Evolutionary conservation across 306 rosid genomes (phyloP).

Genomic region (Chamaecrista fasciculata): DNA sequence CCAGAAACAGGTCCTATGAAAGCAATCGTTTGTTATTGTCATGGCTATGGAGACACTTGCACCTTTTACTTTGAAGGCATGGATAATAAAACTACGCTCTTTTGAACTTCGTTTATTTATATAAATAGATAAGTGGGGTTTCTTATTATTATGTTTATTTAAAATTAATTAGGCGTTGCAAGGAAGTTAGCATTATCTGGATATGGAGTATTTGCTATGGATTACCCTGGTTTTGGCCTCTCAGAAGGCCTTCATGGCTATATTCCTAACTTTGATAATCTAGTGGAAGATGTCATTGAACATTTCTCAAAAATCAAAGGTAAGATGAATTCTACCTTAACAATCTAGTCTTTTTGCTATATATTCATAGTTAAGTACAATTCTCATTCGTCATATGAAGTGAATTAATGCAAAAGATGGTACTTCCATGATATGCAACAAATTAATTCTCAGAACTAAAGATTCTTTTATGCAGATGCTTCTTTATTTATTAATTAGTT

Average conservation of each 20-base stretch:
- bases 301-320: constrained; percentile 81
- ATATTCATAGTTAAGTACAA: too few species aligned
- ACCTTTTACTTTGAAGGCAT: constrained; percentile 56
- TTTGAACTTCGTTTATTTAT: background rate
- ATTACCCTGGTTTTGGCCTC: constrained; percentile 96
- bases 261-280: constrained; percentile 69
- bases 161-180: constrained; percentile 66
- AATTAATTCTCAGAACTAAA: background rate
- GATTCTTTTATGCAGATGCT: background rate
- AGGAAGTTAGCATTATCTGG: constrained; percentile 81
- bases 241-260: constrained; percentile 92
- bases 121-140: background rate
- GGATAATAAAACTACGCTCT: background rate
- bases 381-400: background rate
- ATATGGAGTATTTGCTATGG: constrained; percentile 89
- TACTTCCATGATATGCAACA: background rate
- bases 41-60: constrained; percentile 56
- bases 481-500: background rate
- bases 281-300: constrained; percentile 79
- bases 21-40: constrained; percentile 49
- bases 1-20: constrained; percentile 40
- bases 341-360: too few species aligned
- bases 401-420: too few species aligned
- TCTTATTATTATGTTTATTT: constrained; percentile 11
- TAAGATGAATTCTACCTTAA: constrained; percentile 21